Evolutionary conservation across 306 rosid species (phyloP), one percentile per base, ranked within the genome.

Genomic region (Quercus cerris): DNA sequence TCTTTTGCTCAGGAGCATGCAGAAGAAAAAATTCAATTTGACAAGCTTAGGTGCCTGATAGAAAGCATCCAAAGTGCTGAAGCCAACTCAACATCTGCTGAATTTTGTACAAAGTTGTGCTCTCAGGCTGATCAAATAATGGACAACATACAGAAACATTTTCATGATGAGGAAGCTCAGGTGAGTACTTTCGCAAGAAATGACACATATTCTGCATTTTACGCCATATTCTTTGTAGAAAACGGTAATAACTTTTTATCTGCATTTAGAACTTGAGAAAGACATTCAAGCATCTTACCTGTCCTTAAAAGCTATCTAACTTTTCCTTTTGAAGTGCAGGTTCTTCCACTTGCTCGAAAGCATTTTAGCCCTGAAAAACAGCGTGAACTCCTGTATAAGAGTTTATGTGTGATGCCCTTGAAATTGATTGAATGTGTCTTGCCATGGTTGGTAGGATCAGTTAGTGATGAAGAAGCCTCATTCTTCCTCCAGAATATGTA

Each of bases 351-450:
- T 82, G 93, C 91, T 35, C 86, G 84, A 75, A 87, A 85, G 86
- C 88, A 81, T 77, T 91, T 91, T 78, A 91, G 91, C 84, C 86
- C 80, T 83, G 80, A 82, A 74, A 85, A 83, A 66, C 95, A 91
- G 78, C 88, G 88, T 31, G 93, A 89, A 81, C 77, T 91, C 35
- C 75, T 91, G 80, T 91, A 91, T 83, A 89, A 83, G 75, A 85
- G 93, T 75, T 83, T 91, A 79, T 87, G 91, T 85, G 81, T 84
- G 87, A 91, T 91, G 95, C 91, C 95, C 62, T 78, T 91, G 84
- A 91, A 89, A 85, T 75, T 91, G 84, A 91, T 91, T 59, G 95
- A 91, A 63, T 79, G 91, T 35, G 91, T 91, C 78, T 82, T 91
- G 75, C 95, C 95, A 72, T 91, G 95, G 95, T 85, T 89, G 70